Evolutionary conservation across 129 eudicot genomes (phyloP).

Genomic region (Arctium minus): DNA sequence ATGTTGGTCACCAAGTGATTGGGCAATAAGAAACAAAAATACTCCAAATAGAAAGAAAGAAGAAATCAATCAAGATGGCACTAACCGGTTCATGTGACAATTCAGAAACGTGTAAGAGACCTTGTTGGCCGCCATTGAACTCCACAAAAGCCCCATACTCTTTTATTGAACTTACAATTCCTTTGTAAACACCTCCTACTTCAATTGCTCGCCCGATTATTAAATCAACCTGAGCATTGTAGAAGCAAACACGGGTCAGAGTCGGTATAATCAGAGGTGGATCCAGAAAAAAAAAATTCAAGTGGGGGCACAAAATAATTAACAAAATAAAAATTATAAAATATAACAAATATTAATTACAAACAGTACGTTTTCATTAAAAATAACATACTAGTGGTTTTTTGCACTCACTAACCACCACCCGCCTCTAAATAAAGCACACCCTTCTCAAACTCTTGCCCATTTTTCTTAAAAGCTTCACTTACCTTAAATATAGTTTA

Average conservation of each 20-base stretch:
- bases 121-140: constrained; percentile 98
- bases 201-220: constrained; percentile 91
- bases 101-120: constrained; percentile 92
- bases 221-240: constrained; percentile 56
- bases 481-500: not conserved
- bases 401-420: not conserved
- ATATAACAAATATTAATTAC: not conserved
- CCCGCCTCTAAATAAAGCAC: not conserved
- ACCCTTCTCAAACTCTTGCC: not conserved
- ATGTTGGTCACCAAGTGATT: not conserved
- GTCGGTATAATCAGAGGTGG: not conserved
- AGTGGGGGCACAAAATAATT: not conserved
- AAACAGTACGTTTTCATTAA: not conserved
- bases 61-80: not conserved
- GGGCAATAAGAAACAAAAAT: not conserved
- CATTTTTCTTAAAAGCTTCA: not conserved
- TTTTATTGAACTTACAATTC: constrained; percentile 64
- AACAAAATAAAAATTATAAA: not conserved
- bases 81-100: constrained; percentile 89
- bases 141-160: constrained; percentile 99
- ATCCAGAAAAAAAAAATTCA: not conserved
- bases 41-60: not conserved
- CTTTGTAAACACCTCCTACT: constrained; percentile 86
- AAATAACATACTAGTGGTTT: not conserved
- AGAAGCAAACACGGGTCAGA: not conserved